Base-by-base conservation (phyloP, 2,329 filamentous ascomycete genomes). In the Aureobasidium sp. region DNA sequence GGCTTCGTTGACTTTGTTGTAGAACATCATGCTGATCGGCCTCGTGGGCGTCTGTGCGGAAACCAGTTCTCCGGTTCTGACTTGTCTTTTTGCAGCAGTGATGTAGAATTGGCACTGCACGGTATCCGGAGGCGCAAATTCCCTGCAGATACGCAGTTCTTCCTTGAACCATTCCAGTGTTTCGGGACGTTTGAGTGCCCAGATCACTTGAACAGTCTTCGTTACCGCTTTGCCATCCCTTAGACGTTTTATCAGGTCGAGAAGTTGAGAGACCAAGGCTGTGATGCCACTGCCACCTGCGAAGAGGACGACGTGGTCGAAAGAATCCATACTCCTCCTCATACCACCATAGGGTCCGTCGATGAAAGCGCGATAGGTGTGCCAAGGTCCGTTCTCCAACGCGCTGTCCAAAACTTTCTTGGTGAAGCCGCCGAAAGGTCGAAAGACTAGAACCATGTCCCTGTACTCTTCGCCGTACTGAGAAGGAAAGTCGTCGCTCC, bases 81-180 rank as follows among this genome's bases (percentile, higher is more conserved):
- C 65, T 62, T 70, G 75, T 51, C 86, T 78, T 66, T 88, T 87
- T 8, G 90, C 83, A 0, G 87, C 84, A 0, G 93, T 97, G 65
- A 96, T 89, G 74, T 90, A 96, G 78, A 96, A 96, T 71, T 95
- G 92, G 77, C 92, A 96, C 25, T 89, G 89, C 9, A 96, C 89
- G 31, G 89, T 88, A 69, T 94, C 90, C 0, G 89, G 88, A 1
- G 93, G 93, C 10, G 93, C 92, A 53, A 85, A 87, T 73, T 96
- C 90, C 67, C 90, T 84, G 74, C 93, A 96, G 68, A 96, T 95
- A 50, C 91, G 84, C 61, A 96, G 79, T 73, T 96, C 93, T 74
- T 96, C 92, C 65, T 90, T 89, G 79, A 96, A 97, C 93, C 93
- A 97, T 71, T 96, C 90, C 85, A 97, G 90, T 0, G 90, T 90